phyloP scores from a whole-genome alignment of 1,139 yeast genomes.

The Diutina sp. region DNA sequence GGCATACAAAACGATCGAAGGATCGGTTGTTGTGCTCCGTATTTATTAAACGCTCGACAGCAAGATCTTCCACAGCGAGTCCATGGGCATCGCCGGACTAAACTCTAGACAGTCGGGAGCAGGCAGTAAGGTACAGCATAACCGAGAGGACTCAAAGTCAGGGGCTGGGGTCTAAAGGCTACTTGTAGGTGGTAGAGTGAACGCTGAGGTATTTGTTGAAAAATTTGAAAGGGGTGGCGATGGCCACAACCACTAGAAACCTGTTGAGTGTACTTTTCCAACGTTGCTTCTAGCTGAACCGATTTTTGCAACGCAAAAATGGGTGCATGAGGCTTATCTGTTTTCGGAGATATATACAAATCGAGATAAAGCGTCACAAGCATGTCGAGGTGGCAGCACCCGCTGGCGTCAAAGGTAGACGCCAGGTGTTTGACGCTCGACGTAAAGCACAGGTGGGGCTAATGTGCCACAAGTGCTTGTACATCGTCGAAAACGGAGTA shows the following conservation, averaged over 20 bases:
- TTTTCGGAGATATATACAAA: background rate
- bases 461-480: background rate
- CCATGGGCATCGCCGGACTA: too few species aligned
- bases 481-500: background rate
- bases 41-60: too few species aligned
- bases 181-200: too few species aligned
- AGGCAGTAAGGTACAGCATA: background rate
- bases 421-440: background rate
- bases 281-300: background rate
- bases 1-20: too few species aligned
- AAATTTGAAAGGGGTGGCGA: too few species aligned
- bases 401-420: background rate
- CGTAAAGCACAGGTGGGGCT: background rate
- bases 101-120: background rate
- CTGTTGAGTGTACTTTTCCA: too few species aligned
- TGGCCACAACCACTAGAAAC: too few species aligned
- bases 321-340: background rate
- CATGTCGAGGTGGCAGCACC: background rate
- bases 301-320: background rate
- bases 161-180: background rate
- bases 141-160: background rate
- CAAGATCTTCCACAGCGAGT: too few species aligned
- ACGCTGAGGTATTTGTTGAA: too few species aligned
- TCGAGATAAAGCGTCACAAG: background rate
- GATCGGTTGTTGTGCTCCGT: too few species aligned